Evolutionary conservation across 805 yeast species (phyloP), one percentile per base, ranked within the genome.

Genomic region (Peterozyma toletana): DNA sequence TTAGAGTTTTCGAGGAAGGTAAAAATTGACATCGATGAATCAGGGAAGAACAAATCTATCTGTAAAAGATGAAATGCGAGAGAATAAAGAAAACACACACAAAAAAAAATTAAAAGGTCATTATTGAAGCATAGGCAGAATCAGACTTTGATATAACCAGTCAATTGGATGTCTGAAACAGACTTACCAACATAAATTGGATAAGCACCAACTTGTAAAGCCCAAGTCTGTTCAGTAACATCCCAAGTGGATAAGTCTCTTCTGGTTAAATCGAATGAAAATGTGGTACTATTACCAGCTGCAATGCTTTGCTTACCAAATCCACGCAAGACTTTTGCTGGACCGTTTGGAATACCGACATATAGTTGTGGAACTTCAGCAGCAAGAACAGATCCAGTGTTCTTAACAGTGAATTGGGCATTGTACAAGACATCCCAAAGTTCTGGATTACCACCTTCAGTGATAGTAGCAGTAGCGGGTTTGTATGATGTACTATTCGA

Each of bases 161-260:
- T 41, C 38, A 49, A 42, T 30, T 48, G 53, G 13, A 48, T 48
- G 34, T 48, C 50, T 15, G 46, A 42, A 15, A 50, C 52, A 39
- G 50, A 44, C 49, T 48, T 47, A 18, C 71, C 59, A 14, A 70
- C 57, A 47, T 61, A 68, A 10, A 69, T 48, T 47, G 63, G 64
- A 54, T 70, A 70, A 3, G 66, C 60, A 1, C 75, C 75, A 3
- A 66, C 60, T 51, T 70, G 74, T 30, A 70, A 63, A 16, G 67
- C 63, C 75, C 75, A 70, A 48, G 66, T 68, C 49, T 70, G 73
- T 21, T 66, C 54, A 21, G 50, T 56, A 2, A 67, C 55, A 49
- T 69, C 75, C 75, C 75, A 70, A 31, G 64, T 54, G 41, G 70
- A 58, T 49, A 70, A 54, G 52, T 70, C 75, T 33, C 74, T 60